Evolutionary conservation across 169 alveolate genomes (phyloP), one percentile per base, ranked within the genome.

Genomic region (Fabrea salina): DNA sequence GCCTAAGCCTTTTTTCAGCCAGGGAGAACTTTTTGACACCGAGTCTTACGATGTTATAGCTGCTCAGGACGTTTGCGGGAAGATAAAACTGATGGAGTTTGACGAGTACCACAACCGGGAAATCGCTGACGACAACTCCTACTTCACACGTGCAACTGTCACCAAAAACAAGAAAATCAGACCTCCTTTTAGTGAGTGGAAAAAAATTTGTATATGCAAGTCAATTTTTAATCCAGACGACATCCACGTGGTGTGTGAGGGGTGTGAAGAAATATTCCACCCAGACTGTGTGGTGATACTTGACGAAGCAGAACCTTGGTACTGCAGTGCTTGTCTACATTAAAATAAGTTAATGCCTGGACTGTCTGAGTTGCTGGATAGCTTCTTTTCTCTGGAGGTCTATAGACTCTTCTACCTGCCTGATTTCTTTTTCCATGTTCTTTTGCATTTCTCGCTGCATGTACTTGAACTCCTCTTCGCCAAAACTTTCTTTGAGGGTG

Each of bases 211-310:
- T 51, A 78, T 72, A 13, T 86, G 92, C 39, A 66, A 83, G 49
- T 75, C 68, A 30, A 88, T 84, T 19, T 56, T 85, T 11, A 89
- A 89, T 53, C 94, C 94, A 1, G 89, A 89, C 75, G 80, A 76
- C 53, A 47, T 85, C 43, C 83, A 89, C 64, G 78, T 89, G 1
- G 76, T 75, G 44, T 89, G 94, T 50, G 94, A 89, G 57, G 49
- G 51, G 49, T 89, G 94, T 43, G 57, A 50, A 37, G 66, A 86
- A 49, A 83, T 87, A 87, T 83, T 43, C 58, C 94, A 89, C 64
- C 90, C 91, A 7, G 58, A 72, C 49, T 89, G 94, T 67, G 84
- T 86, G 57, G 89, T 87, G 30, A 71, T 82, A 32, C 5, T 25
- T 47, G 56, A 47, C 19, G 56, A 47, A 16, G 30, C 56, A 16